phyloP scores from a whole-genome alignment of 345 rosid species.

The Firmiana major region DNA sequence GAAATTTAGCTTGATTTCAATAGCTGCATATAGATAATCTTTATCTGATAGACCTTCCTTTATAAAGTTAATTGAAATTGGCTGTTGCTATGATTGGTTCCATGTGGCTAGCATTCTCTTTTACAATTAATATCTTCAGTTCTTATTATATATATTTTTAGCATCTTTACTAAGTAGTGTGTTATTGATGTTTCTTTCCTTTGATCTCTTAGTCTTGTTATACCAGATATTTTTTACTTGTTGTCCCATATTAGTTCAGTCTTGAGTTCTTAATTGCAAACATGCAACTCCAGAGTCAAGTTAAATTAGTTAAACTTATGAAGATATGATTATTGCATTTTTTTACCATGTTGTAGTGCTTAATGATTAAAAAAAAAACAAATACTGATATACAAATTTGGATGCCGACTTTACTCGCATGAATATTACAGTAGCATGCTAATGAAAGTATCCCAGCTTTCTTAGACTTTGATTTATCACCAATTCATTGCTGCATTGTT shows the following conservation, averaged over 20 bases:
- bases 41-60: neutral
- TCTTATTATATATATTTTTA: too few species aligned
- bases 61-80: neutral
- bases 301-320: neutral
- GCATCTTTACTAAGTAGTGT: neutral
- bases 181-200: neutral
- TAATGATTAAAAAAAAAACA: neutral
- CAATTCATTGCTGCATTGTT: neutral
- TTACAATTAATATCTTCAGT: neutral
- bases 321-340: too few species aligned
- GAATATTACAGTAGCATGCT: neutral
- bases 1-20: neutral
- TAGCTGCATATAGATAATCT: neutral
- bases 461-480: neutral
- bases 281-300: neutral
- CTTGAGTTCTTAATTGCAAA: neutral
- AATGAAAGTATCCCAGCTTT: neutral
- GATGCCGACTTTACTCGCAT: neutral
- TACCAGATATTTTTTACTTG: neutral
- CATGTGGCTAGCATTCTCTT: neutral
- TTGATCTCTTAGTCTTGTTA: neutral
- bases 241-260: neutral
- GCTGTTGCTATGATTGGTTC: neutral
- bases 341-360: neutral
- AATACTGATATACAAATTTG: neutral